Conservation (phyloP, 495 filamentous ascomycete species). For the Tetracladium setigerum region DNA sequence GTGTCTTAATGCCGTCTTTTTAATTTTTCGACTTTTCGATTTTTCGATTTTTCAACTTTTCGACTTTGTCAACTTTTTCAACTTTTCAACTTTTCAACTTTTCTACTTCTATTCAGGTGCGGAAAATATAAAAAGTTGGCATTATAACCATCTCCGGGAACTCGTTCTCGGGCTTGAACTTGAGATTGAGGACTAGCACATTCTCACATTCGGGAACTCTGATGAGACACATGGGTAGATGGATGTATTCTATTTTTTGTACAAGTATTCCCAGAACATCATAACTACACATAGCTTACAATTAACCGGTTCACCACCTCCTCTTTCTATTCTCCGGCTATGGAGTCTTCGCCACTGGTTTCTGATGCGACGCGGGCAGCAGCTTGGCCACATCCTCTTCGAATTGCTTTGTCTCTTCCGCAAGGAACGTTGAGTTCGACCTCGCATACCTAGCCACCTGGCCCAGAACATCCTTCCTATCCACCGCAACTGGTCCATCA, state of each 20-base stretch:
- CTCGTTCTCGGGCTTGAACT: too few species aligned
- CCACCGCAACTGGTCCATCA: constrained; percentile 22
- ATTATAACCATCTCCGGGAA: too few species aligned
- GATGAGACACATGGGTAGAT: neutral
- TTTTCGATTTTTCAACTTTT: too few species aligned
- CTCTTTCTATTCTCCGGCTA: neutral
- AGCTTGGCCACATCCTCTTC: constrained; percentile 28
- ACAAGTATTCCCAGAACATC: constrained; percentile 11
- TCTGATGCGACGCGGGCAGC: constrained; percentile 10
- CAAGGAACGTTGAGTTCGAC: constrained; percentile 31
- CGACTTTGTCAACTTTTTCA: too few species aligned
- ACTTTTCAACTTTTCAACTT: too few species aligned
- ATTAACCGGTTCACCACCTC: constrained; percentile 7
- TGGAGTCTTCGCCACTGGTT: neutral
- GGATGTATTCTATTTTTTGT: constrained; percentile 15
- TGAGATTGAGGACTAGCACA: neutral
- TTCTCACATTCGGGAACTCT: neutral
- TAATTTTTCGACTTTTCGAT: too few species aligned
- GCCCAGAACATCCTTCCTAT: constrained; percentile 24
- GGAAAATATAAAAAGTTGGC: too few species aligned
- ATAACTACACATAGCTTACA: constrained; percentile 11
- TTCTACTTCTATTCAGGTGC: too few species aligned
- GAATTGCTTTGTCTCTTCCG: constrained; percentile 22
- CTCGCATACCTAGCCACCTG: constrained; percentile 28
- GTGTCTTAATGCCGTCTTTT: too few species aligned